These are phyloP conservation scores for Vitis hybrid DNA, from an alignment of 177 flowering plant genomes.

Conservation along the genomic window DNA sequence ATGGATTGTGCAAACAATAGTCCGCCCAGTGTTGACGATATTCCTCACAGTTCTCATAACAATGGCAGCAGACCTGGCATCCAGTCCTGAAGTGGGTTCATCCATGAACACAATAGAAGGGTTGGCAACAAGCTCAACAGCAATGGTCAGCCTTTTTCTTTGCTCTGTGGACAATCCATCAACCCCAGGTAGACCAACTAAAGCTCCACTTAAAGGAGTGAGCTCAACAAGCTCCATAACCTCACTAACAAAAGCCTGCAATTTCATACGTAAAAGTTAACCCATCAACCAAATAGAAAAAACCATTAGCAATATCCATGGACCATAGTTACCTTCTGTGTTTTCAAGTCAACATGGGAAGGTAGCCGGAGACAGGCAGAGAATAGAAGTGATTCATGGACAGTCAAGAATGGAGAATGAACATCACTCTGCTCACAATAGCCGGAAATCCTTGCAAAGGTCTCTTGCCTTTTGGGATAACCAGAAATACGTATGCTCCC, in stretches of 20 bases:
- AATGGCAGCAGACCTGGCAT: conserved; percentile 95
- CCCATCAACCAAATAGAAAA: neutral
- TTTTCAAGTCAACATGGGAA: conserved; percentile 59
- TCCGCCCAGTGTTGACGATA: conserved; percentile 88
- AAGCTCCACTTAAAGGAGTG: conserved; percentile 69
- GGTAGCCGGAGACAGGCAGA: conserved; percentile 92
- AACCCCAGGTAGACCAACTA: conserved; percentile 86
- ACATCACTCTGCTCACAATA: conserved; percentile 95
- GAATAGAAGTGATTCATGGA: conserved; percentile 74
- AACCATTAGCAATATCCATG: too few species aligned
- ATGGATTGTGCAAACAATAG: conserved; percentile 98
- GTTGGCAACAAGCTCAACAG: conserved; percentile 90
- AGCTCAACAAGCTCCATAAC: conserved; percentile 98
- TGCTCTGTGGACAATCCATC: conserved; percentile 96
- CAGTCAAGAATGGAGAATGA: conserved; percentile 92
- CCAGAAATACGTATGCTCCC: conserved; percentile 77
- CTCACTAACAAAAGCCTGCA: conserved; percentile 89
- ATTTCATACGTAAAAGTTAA: conserved; percentile 6
- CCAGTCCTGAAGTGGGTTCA: conserved; percentile 94
- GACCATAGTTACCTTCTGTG: conserved; percentile 56
- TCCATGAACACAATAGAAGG: conserved; percentile 99
- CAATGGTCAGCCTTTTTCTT: conserved; percentile 87
- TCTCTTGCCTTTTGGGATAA: conserved; percentile 87
- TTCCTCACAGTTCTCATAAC: conserved; percentile 97
- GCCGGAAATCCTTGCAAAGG: conserved; percentile 92